Percentiles rank a stretch among this genome's conserved stretches.
Evolutionary conservation across 2,329 filamentous ascomycete genomes (phyloP).

Genomic region (Didymosphaeria variabile): DNA sequence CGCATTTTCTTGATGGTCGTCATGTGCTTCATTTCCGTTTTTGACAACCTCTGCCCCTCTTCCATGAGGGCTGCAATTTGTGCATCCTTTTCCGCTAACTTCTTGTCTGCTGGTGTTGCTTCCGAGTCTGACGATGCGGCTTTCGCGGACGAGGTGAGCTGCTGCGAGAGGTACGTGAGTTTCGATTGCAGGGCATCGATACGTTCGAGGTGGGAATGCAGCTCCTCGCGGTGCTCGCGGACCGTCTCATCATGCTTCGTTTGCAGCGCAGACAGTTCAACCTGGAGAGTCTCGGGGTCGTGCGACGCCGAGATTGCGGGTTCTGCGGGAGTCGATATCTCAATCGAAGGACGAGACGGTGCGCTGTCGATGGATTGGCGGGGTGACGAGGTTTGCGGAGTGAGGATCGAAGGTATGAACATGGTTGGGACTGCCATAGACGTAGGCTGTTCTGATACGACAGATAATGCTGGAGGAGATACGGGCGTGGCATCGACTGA

Average conservation of each 20-base stretch:
- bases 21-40: conserved; percentile 84
- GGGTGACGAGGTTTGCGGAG: conserved; percentile 38
- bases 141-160: conserved; percentile 79
- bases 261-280: conserved; percentile 59
- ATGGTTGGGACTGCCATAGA: conserved; percentile 38
- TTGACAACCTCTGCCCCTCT: conserved; percentile 88
- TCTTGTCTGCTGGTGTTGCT: conserved; percentile 67
- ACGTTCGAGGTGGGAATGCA: conserved; percentile 82
- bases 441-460: conserved; percentile 49
- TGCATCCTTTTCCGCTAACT: conserved; percentile 87
- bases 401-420: conserved; percentile 44
- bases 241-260: conserved; percentile 61
- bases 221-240: conserved; percentile 78
- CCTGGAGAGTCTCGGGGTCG: conserved; percentile 49
- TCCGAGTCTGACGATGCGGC: conserved; percentile 63
- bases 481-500: conserved; percentile 37
- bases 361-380: conserved; percentile 46
- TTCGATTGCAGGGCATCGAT: conserved; percentile 94
- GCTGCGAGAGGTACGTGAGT: conserved; percentile 84
- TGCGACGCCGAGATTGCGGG: conserved; percentile 38
- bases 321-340: conserved; percentile 40
- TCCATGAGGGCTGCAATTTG: conserved; percentile 90
- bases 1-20: conserved; percentile 82
- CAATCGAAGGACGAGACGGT: conserved; percentile 42
- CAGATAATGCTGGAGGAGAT: conserved; percentile 26